These are phyloP conservation scores for Gossypium herbaceum DNA, from an alignment of 345 rosid species.

Conservation along the genomic window DNA sequence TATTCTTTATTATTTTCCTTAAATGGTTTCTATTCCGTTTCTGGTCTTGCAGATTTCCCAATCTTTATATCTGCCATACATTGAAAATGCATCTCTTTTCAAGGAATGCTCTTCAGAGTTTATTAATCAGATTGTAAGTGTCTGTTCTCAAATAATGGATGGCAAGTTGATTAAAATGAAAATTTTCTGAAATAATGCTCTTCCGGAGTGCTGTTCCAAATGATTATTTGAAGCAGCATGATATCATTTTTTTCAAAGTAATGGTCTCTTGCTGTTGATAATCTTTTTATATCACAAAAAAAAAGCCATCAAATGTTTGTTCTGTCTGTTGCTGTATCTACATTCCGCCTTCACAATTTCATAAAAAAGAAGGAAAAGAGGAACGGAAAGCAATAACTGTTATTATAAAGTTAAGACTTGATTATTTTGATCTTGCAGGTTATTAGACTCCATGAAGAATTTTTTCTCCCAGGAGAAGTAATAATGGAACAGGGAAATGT, in stretches of 20 bases:
- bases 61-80: conserved; percentile 51
- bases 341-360: conserved; percentile 1
- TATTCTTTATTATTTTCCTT: conserved; percentile 9
- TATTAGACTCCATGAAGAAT: conserved; percentile 85
- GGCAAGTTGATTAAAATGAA: not conserved
- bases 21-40: not conserved
- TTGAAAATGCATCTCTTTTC: conserved; percentile 57
- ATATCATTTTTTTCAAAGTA: not conserved
- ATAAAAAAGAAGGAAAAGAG: not conserved
- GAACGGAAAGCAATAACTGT: not conserved
- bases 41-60: conserved; percentile 57
- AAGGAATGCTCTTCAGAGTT: conserved; percentile 79
- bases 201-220: not conserved
- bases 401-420: not conserved
- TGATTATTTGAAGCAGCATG: not conserved
- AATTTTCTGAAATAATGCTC: not conserved
- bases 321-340: not conserved
- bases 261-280: not conserved
- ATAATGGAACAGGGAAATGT: conserved; percentile 85
- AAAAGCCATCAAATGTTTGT: not conserved
- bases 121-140: conserved; percentile 64
- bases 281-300: not conserved
- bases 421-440: conserved; percentile 40
- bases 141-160: not conserved
- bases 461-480: conserved; percentile 94